These are phyloP conservation scores for Pythium phragmiticola DNA, from an alignment of 352 stramenopile genomes.

Conservation along the genomic window DNA sequence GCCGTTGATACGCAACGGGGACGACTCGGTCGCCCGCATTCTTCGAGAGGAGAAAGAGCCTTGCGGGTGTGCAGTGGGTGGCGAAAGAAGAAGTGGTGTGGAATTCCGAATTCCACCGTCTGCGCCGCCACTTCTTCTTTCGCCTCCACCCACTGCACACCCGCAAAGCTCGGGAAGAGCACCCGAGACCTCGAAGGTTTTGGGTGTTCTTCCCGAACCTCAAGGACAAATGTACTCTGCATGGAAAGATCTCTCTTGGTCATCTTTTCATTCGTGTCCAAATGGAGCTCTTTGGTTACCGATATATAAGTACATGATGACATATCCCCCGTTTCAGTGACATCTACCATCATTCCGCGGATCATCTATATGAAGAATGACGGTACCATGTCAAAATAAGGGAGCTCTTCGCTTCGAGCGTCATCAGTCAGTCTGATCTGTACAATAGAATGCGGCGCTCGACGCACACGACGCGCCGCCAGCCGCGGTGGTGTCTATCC, in stretches of 20 bases:
- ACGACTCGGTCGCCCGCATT: slow-evolving; percentile 1
- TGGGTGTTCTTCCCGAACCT: neutral
- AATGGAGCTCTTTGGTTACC: neutral
- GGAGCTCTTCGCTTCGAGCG: neutral
- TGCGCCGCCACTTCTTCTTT: too few relatives aligned
- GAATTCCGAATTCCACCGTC: too few relatives aligned
- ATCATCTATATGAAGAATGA: neutral
- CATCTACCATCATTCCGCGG: neutral
- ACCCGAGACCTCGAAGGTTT: neutral
- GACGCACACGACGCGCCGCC: neutral
- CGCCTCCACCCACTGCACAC: too few relatives aligned
- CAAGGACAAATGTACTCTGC: neutral
- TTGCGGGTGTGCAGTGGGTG: neutral
- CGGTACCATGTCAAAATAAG: neutral
- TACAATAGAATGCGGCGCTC: neutral
- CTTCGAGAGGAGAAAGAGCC: neutral
- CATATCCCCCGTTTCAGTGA: neutral
- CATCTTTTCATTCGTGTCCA: slow-evolving; percentile 1
- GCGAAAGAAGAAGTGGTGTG: slow-evolving; percentile 1
- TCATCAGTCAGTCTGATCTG: neutral
- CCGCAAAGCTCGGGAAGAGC: neutral
- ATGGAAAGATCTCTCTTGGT: neutral
- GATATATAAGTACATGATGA: neutral
- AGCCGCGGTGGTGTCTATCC: neutral
- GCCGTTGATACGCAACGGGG: neutral